Conservation (phyloP, 2,329 filamentous ascomycete species). For the Alternaria sp. region DNA sequence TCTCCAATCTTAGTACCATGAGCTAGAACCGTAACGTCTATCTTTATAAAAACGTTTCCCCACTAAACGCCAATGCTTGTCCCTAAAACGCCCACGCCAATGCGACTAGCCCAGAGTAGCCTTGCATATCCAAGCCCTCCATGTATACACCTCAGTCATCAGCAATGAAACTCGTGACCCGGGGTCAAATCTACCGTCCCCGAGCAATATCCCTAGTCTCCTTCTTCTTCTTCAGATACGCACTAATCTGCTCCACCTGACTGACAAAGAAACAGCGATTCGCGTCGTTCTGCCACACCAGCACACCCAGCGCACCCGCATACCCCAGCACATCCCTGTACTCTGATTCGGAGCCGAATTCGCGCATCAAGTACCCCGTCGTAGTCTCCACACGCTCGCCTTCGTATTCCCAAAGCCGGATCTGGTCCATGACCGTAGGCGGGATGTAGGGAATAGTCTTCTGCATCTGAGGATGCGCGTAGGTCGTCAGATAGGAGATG, state of each 20-base stretch:
- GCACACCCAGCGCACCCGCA: constrained; percentile 87
- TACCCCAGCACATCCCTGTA: constrained; percentile 75
- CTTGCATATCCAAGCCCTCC: background rate
- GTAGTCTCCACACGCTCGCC: constrained; percentile 90
- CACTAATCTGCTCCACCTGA: constrained; percentile 84
- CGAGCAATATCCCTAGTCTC: constrained; percentile 18
- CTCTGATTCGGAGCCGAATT: constrained; percentile 76
- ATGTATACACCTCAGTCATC: background rate
- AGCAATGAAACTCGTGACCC: background rate
- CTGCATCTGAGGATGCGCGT: constrained; percentile 94
- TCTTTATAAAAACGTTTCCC: background rate
- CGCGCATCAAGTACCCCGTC: constrained; percentile 84
- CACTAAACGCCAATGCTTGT: background rate
- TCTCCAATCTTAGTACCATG: background rate
- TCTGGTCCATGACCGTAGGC: constrained; percentile 96
- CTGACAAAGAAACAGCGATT: constrained; percentile 90
- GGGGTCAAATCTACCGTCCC: background rate
- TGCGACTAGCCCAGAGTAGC: background rate
- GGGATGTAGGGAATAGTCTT: constrained; percentile 80
- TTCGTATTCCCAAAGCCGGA: constrained; percentile 96
- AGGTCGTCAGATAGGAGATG: constrained; percentile 87
- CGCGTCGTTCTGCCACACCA: constrained; percentile 83
- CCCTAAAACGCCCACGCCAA: background rate
- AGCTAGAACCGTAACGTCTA: background rate
- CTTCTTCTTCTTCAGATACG: constrained; percentile 69